Evolutionary conservation across 129 eudicot genomes (phyloP).

Genomic region (Helianthus tuberosus): DNA sequence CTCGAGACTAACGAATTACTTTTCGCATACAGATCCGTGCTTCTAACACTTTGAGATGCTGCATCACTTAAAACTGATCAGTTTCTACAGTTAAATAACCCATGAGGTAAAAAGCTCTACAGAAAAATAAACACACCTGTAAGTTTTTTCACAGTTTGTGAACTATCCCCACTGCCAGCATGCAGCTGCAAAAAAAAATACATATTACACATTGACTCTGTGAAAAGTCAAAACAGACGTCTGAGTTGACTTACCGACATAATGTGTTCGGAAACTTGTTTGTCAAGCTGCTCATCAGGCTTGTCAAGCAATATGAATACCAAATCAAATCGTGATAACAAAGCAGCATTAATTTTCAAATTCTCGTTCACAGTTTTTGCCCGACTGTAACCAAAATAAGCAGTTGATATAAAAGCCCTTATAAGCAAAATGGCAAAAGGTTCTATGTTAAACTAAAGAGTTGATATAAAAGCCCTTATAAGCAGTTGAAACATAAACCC

Average conservation of each 20-base stretch:
- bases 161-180: constrained; percentile 59
- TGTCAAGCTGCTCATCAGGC: constrained; percentile 85
- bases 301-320: constrained; percentile 94
- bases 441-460: constrained; percentile 3
- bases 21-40: constrained; percentile 40
- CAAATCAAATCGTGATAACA: constrained; percentile 91
- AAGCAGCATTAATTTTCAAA: constrained; percentile 84
- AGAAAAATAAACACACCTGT: constrained; percentile 42
- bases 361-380: constrained; percentile 98
- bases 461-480: too few species aligned
- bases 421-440: background rate
- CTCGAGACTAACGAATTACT: constrained; percentile 57
- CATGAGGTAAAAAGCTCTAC: background rate
- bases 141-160: constrained; percentile 62
- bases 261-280: constrained; percentile 91
- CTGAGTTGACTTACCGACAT: constrained; percentile 80
- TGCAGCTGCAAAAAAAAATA: constrained; percentile 62
- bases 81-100: constrained; percentile 20
- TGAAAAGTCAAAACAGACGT: constrained; percentile 10
- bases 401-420: constrained; percentile 12
- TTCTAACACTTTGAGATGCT: constrained; percentile 47
- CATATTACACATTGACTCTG: constrained; percentile 5
- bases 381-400: constrained; percentile 62
- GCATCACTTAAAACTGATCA: constrained; percentile 14
- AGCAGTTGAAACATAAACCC: too few species aligned